Conservation (phyloP, 2,329 filamentous ascomycete species). For the Diaporthe batatas region DNA sequence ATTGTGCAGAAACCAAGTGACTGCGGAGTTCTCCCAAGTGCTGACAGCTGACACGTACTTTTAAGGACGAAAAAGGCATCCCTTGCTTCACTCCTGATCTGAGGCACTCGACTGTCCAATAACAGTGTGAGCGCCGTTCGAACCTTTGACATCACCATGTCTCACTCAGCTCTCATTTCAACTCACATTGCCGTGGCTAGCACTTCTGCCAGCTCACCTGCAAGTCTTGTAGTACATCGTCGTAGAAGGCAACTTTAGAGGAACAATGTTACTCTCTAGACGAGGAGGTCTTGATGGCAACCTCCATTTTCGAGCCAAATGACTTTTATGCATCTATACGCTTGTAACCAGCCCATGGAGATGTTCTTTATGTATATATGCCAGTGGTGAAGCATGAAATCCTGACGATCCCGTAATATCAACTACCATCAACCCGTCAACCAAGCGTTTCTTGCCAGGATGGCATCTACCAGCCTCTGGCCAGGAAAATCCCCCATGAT, state of each 20-base stretch:
- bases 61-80: neutral
- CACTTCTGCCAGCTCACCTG: neutral
- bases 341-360: neutral
- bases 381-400: neutral
- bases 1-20: neutral
- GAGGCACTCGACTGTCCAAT: conserved; percentile 11
- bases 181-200: neutral
- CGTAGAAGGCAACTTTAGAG: neutral
- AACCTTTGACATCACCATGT: neutral
- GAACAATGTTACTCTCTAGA: neutral
- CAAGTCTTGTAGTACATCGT: neutral
- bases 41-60: neutral
- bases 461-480: conserved; percentile 55
- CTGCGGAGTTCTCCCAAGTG: no score
- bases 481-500: conserved; percentile 65
- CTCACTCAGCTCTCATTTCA: neutral
- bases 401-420: neutral
- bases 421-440: conserved; percentile 41
- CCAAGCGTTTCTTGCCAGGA: conserved; percentile 57
- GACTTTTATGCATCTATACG: neutral
- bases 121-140: neutral
- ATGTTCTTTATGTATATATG: neutral
- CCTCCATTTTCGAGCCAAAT: no score
- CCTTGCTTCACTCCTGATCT: neutral
- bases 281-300: no score